Conservation (phyloP, 768 basidiomycete genomes). For the Calocybe cyanea region DNA sequence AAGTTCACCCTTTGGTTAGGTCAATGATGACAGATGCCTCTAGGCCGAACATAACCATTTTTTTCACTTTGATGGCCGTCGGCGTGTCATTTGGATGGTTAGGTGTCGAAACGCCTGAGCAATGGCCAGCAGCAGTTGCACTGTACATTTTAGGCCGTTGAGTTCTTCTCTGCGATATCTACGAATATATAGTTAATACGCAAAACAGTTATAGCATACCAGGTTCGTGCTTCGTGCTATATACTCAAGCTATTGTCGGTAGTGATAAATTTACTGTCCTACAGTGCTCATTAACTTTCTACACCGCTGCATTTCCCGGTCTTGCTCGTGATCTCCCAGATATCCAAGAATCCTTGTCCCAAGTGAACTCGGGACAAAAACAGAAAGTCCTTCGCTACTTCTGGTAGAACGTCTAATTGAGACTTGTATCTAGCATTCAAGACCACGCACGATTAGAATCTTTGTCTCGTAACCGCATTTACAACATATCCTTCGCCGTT, state of each 20-base stretch:
- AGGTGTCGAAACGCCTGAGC: slow-evolving; percentile 59
- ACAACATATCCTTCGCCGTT: slow-evolving; percentile 71
- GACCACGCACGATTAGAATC: slow-evolving; percentile 57
- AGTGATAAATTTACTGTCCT: not conserved
- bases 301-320: slow-evolving; percentile 81
- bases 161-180: slow-evolving; percentile 17
- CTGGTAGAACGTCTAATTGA: not conserved
- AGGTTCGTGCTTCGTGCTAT: slow-evolving; percentile 32
- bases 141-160: slow-evolving; percentile 64
- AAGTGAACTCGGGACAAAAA: slow-evolving; percentile 40
- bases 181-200: not conserved
- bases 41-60: slow-evolving; percentile 74
- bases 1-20: not conserved
- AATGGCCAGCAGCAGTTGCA: slow-evolving; percentile 58
- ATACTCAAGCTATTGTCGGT: not conserved
- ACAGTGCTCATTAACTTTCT: slow-evolving; percentile 70
- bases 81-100: slow-evolving; percentile 77
- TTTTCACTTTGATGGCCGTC: slow-evolving; percentile 64
- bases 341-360: slow-evolving; percentile 48
- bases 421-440: slow-evolving; percentile 27
- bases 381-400: slow-evolving; percentile 28
- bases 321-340: slow-evolving; percentile 68
- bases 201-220: slow-evolving; percentile 63
- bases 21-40: slow-evolving; percentile 5
- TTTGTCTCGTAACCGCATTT: slow-evolving; percentile 66